Evolutionary conservation across 768 basidiomycete species (phyloP).

Genomic region (Auriscalpium microsporum): DNA sequence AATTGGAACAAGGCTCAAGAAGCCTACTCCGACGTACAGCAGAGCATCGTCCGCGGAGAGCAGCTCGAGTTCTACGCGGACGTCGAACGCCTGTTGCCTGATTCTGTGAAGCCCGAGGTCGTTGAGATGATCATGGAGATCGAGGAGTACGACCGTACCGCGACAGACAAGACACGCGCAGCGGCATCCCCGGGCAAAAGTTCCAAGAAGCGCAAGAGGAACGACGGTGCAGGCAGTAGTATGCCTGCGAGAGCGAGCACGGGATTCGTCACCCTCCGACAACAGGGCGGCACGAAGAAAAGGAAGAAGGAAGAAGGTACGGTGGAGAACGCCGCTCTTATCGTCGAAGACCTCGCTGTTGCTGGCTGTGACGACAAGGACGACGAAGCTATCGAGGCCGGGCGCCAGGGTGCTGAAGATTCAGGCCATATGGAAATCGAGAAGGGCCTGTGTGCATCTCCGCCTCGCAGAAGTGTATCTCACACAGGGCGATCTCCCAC

Average conservation of each 20-base stretch:
- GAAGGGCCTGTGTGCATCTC: conserved; percentile 24
- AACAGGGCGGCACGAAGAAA: conserved; percentile 37
- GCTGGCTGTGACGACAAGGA: conserved; percentile 54
- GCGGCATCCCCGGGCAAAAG: conserved; percentile 25
- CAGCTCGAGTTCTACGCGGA: conserved; percentile 91
- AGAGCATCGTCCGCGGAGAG: conserved; percentile 75
- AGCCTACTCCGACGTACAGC: conserved; percentile 83
- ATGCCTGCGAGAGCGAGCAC: conserved; percentile 64
- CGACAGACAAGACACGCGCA: conserved; percentile 28
- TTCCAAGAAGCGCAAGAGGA: conserved; percentile 57
- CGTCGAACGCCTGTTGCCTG: conserved; percentile 78
- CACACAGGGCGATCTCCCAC: background rate
- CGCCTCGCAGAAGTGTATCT: conserved; percentile 2
- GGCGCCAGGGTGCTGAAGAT: conserved; percentile 42
- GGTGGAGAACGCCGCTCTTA: conserved; percentile 28
- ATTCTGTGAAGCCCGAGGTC: conserved; percentile 64
- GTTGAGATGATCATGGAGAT: conserved; percentile 81
- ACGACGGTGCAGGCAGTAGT: conserved; percentile 58
- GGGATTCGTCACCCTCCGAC: conserved; percentile 61
- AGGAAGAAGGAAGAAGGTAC: conserved; percentile 31
- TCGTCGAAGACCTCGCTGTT: no score
- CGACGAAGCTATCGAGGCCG: conserved; percentile 59
- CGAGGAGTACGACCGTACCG: conserved; percentile 53
- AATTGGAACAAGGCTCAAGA: conserved; percentile 86
- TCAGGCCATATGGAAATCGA: conserved; percentile 50